A percentile compares a stretch with the other conserved stretches of the same genome.
These are phyloP conservation scores for Coemansia sp. DNA, from an alignment of 192 early-diverging fungal species.

Conservation along the genomic window DNA sequence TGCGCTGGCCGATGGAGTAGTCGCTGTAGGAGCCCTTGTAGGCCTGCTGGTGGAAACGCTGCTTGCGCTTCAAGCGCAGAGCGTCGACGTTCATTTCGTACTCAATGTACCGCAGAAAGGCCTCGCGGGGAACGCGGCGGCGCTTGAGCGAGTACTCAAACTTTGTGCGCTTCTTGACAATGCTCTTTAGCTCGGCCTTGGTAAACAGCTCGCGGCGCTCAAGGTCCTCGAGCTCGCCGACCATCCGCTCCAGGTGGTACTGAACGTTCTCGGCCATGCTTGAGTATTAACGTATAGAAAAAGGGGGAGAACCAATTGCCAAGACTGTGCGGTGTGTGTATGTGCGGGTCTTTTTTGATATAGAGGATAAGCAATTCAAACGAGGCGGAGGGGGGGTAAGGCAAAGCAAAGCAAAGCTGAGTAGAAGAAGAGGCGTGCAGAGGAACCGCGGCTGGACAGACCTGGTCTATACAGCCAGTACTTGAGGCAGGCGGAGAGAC, in stretches of 20 bases:
- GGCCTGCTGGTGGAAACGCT: conserved; percentile 50
- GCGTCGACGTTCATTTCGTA: conserved; percentile 92
- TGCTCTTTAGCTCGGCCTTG: conserved; percentile 78
- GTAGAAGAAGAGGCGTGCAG: too few species aligned
- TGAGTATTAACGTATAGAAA: neutral
- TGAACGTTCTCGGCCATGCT: conserved; percentile 88
- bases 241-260: conserved; percentile 89
- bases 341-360: too few species aligned
- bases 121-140: conserved; percentile 64
- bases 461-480: too few species aligned
- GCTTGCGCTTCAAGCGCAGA: conserved; percentile 73
- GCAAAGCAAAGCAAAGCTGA: too few species aligned
- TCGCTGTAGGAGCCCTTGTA: conserved; percentile 63
- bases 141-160: conserved; percentile 87
- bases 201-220: conserved; percentile 77
- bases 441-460: too few species aligned
- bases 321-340: too few species aligned
- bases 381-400: too few species aligned
- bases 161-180: conserved; percentile 83
- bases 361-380: too few species aligned
- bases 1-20: conserved; percentile 67
- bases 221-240: conserved; percentile 87
- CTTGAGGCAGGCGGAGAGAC: too few species aligned
- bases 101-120: conserved; percentile 90
- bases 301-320: too few species aligned